phyloP scores from a whole-genome alignment of 208 protist species.

The Borovskyia barvae region DNA sequence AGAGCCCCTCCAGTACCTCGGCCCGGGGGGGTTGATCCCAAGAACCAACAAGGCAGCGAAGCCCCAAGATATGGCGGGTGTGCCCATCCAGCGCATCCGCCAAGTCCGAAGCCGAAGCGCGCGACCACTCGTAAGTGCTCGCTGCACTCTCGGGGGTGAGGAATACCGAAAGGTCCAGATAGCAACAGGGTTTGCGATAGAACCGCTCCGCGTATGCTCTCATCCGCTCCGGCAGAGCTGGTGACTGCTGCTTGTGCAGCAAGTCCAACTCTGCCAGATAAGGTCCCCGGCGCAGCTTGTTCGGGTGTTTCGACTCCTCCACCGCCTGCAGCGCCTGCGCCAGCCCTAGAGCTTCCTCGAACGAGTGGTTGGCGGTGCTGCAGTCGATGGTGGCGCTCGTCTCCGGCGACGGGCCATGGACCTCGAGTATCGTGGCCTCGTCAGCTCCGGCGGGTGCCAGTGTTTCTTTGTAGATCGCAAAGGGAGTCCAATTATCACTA shows the following conservation, averaged over 20 bases:
- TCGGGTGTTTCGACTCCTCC: constrained; percentile 24
- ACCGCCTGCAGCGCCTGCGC: constrained; percentile 30
- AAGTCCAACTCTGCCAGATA: constrained; percentile 79
- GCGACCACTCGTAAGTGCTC: constrained; percentile 64
- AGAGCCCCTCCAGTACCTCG: constrained; percentile 35
- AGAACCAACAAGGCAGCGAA: constrained; percentile 65
- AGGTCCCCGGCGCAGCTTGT: constrained; percentile 60
- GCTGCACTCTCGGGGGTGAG: constrained; percentile 43
- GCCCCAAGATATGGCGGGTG: constrained; percentile 61
- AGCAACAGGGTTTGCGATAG: constrained; percentile 73
- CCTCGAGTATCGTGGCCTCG: constrained; percentile 12
- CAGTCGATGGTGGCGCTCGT: constrained; percentile 38
- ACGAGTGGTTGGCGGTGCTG: constrained; percentile 31
- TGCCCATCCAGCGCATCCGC: constrained; percentile 32
- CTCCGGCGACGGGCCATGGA: constrained; percentile 17
- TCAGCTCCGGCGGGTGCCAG: constrained; percentile 16
- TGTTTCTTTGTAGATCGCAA: constrained; percentile 63
- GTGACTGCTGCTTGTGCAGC: constrained; percentile 28
- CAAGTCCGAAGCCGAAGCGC: neutral
- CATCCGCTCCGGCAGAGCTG: constrained; percentile 33
- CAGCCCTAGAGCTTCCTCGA: constrained; percentile 53
- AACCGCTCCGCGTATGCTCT: constrained; percentile 74
- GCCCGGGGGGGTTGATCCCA: constrained; percentile 45
- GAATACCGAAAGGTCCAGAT: constrained; percentile 83
- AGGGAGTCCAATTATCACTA: constrained; percentile 82